Evolutionary conservation across 441 rosid species (phyloP), one percentile per base, ranked within the genome.

Genomic region (Populus tomentosa): DNA sequence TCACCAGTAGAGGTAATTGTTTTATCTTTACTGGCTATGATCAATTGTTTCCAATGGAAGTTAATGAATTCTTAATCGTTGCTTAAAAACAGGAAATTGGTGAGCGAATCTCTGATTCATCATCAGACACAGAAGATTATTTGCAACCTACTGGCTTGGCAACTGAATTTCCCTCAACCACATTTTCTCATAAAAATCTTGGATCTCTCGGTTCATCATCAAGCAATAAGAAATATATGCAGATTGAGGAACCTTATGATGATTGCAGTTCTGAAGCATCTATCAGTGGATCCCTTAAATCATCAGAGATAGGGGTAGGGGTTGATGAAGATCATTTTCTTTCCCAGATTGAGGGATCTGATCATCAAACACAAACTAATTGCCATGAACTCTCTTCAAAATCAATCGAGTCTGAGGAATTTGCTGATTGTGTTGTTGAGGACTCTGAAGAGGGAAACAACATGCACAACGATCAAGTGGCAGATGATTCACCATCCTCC

Each of bases 1-100:
- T 80, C 90, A 4, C 87, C 91, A 69, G 85, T 89, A 73, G 83
- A 79, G 97, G 97, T 88, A 86, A 69, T n/a, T 65, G 9, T 67
- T 73, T 70, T 46, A 36, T 63, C 75, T 71, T 81, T 26, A 7
- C 68, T 13, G 2, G 18, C 40, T 36, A 61, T 18, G 36, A 18
- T 63, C 10, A 71, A 20, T 69, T 50, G 28, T 3, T 26, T 59
- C 68, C 10, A 9, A 23, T 32, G 3, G 64, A 74, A 46, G 70
- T 24, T 46, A 33, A 26, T 74, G 28, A 53, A 21, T 26, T 77
- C 35, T 53, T 59, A 13, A 13, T 7, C n/a, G 68, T 78, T 72
- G 50, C 74, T 69, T 75, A 69, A 66, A 69, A 80, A 74, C 86
- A 91, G 97, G 97, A 86, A 72, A 79, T 33, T 63, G 71, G 76